A percentile compares a stretch with the other conserved stretches of the same genome.
These are phyloP conservation scores for Magnaporthiopsis poae DNA, from an alignment of 2,329 filamentous ascomycete species.

Conservation along the genomic window DNA sequence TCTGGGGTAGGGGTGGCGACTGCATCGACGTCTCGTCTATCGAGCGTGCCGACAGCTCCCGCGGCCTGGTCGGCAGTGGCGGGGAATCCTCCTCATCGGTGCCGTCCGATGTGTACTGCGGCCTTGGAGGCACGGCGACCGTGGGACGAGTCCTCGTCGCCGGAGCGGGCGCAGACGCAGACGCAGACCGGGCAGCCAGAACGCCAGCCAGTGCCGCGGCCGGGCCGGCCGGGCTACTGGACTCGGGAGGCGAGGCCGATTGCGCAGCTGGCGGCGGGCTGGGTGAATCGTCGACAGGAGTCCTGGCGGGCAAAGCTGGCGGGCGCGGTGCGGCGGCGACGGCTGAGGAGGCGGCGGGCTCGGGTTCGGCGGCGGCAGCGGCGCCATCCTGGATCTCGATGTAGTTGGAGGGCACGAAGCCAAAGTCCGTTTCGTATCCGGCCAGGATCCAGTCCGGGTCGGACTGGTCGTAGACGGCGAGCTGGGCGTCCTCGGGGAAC, in stretches of 20 bases:
- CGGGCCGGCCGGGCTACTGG: slow-evolving; percentile 30
- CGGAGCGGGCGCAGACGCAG: slow-evolving; percentile 31
- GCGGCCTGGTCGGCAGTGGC: slow-evolving; percentile 52
- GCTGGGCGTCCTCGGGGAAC: slow-evolving; percentile 75
- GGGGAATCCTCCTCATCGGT: slow-evolving; percentile 59
- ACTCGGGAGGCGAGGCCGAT: slow-evolving; percentile 22
- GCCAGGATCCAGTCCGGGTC: slow-evolving; percentile 97
- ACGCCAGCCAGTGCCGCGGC: slow-evolving; percentile 47
- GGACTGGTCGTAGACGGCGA: slow-evolving; percentile 78
- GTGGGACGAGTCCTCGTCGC: slow-evolving; percentile 33
- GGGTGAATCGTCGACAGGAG: slow-evolving; percentile 26
- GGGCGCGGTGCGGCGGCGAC: slow-evolving; percentile 19
- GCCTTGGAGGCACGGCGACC: slow-evolving; percentile 34
- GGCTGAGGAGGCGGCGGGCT: slow-evolving; percentile 21
- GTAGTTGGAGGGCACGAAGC: slow-evolving; percentile 93
- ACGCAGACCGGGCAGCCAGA: slow-evolving; percentile 37
- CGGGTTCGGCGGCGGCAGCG: slow-evolving; percentile 22
- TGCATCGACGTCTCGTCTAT: slow-evolving; percentile 18
- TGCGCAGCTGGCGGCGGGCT: slow-evolving; percentile 27
- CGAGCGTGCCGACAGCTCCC: slow-evolving; percentile 39
- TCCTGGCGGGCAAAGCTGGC: slow-evolving; percentile 36
- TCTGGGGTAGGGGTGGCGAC: slow-evolving; percentile 14
- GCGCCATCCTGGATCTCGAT: slow-evolving; percentile 58
- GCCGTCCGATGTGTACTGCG: slow-evolving; percentile 55
- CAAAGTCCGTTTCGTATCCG: slow-evolving; percentile 73